These are phyloP conservation scores for Halophytophthora polymorphica DNA, from an alignment of 352 stramenopile species.

Conservation along the genomic window DNA sequence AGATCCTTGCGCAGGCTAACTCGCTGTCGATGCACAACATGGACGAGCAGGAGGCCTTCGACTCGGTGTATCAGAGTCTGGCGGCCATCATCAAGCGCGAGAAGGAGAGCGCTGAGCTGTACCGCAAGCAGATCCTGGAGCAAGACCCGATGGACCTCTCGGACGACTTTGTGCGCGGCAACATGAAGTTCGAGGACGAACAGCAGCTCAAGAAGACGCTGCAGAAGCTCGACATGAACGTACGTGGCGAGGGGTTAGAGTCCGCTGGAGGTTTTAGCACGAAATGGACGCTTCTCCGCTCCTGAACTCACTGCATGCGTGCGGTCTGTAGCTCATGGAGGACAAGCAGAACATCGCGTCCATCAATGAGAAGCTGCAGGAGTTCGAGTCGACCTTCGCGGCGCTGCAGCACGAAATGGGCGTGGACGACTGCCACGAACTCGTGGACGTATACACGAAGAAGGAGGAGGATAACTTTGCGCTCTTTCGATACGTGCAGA, in stretches of 20 bases:
- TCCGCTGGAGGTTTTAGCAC: neutral
- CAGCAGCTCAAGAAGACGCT: conserved; percentile 65
- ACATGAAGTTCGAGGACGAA: conserved; percentile 78
- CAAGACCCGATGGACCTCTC: conserved; percentile 61
- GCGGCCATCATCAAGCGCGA: conserved; percentile 70
- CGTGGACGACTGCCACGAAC: conserved; percentile 57
- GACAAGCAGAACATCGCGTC: conserved; percentile 67
- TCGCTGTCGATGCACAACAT: conserved; percentile 65
- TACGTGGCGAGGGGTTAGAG: conserved; percentile 12
- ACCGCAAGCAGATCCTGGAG: conserved; percentile 76
- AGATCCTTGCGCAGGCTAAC: conserved; percentile 68
- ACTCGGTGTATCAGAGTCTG: conserved; percentile 70
- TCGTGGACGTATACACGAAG: conserved; percentile 59
- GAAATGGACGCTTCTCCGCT: neutral
- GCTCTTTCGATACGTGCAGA: conserved; percentile 78
- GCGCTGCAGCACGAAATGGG: conserved; percentile 62
- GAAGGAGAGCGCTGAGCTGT: conserved; percentile 70
- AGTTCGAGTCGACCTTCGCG: conserved; percentile 69
- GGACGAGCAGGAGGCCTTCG: conserved; percentile 74
- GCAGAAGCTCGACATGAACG: conserved; percentile 56
- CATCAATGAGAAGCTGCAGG: conserved; percentile 69
- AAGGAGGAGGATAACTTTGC: conserved; percentile 82
- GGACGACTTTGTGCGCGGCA: conserved; percentile 70
- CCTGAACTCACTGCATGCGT: neutral
- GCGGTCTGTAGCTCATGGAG: conserved; percentile 42